A percentile compares a stretch with the other conserved stretches of the same genome.
These are phyloP conservation scores for Aciculosporium take DNA, from an alignment of 2,329 filamentous ascomycete species.

Conservation along the genomic window DNA sequence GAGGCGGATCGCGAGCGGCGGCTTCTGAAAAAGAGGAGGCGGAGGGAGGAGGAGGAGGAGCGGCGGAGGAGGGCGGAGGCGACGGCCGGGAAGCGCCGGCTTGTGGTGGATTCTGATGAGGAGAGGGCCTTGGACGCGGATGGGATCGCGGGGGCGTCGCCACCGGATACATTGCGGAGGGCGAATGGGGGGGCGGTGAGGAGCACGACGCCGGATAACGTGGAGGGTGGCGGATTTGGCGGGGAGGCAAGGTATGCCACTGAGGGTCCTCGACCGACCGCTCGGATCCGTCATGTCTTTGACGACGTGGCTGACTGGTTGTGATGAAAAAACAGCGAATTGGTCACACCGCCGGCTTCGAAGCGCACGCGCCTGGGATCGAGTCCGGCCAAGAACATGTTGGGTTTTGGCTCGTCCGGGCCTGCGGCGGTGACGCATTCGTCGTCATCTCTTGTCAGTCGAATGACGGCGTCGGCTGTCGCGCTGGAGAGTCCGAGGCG, in stretches of 20 bases:
- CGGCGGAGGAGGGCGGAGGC: constrained; percentile 6
- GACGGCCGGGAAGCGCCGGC: constrained; percentile 11
- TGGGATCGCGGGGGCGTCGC: background rate
- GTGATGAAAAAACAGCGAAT: constrained; percentile 16
- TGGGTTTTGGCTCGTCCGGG: constrained; percentile 6
- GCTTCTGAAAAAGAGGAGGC: constrained; percentile 14
- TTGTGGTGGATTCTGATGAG: constrained; percentile 9
- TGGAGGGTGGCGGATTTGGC: background rate
- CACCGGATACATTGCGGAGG: background rate
- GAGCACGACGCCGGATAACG: background rate
- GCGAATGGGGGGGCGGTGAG: background rate
- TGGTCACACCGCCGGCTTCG: constrained; percentile 24
- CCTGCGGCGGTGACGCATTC: constrained; percentile 8
- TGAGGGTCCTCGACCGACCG: too few relatives aligned
- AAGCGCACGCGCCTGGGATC: constrained; percentile 21
- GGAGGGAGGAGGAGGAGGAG: constrained; percentile 9
- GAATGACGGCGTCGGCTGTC: background rate
- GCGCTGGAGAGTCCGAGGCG: background rate
- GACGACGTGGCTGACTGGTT: background rate
- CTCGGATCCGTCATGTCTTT: background rate
- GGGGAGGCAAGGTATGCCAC: constrained; percentile 1
- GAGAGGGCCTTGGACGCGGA: constrained; percentile 1
- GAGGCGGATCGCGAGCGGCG: constrained; percentile 25
- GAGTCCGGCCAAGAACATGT: constrained; percentile 8
- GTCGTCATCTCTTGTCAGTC: constrained; percentile 9